Evolutionary conservation across 306 rosid species (phyloP), one percentile per base, ranked within the genome.

Genomic region (Cucurbita maxima): DNA sequence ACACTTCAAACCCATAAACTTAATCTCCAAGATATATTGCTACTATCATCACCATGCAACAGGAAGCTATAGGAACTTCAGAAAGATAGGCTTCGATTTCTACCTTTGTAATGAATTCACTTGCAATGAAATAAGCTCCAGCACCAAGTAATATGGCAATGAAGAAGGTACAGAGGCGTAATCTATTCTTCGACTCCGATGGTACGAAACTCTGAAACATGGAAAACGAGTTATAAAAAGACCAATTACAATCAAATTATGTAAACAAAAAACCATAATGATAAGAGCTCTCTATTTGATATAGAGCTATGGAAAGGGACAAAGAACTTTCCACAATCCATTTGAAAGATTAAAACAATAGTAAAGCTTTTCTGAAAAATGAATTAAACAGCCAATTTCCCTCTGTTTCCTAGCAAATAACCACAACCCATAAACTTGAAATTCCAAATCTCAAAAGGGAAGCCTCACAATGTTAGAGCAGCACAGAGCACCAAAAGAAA

Each of bases 101-200:
- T 54, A 72, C 76, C 82, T 86, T 85, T 70, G 85, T 82, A 55
- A 81, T 72, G 72, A 87, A 76, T 12, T 88, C 81, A 75, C 81
- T 76, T 25, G 87, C 86, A 75, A 79, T 76, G 57, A 90, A 81
- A 84, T 84, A 94, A 77, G 86, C 97, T 60, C 86, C 96, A 14
- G 83, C 86, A 69, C 89, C 64, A 72, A 94, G 79, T 18, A 90
- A 81, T 62, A 85, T 22, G 4, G 85, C 68, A 41, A 86, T 22
- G 52, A 90, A 77, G 67, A 83, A 75, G 72, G 84, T 80, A 80
- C 83, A 88, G 80, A 88, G 82, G 77, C 80, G 80, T 14, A 86
- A 76, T 81, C 92, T 84, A 58, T 74, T 80, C 88, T 88, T 93
- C 6, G 82, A 82, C 60, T 87, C 92, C 2, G 88, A 82, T 72